Conservation (phyloP, 202 grass and related monocot genomes). For the Bolboschoenoplectus hybrid region DNA sequence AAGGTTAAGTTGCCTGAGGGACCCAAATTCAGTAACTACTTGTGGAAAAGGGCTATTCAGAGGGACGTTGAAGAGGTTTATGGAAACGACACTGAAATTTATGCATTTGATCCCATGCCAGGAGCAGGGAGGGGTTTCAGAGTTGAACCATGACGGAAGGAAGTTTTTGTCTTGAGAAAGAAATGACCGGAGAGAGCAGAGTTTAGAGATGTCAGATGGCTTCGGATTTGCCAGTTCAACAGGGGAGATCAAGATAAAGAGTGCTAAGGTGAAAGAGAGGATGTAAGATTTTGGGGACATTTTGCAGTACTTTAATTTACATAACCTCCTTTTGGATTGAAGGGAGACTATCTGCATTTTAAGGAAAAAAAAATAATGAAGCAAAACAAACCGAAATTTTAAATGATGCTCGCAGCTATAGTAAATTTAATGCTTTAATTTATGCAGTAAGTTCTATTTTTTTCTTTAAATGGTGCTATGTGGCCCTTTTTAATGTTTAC, state of each 20-base stretch:
- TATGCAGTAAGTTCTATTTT: conserved; percentile 18
- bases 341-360: conserved; percentile 54
- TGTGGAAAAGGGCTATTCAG: conserved; percentile 61
- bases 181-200: conserved; percentile 59
- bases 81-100: conserved; percentile 51
- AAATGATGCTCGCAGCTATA: background rate
- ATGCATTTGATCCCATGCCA: conserved; percentile 72
- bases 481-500: background rate
- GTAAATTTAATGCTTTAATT: conserved; percentile 8
- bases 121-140: conserved; percentile 69
- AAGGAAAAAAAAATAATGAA: conserved; percentile 4
- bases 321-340: conserved; percentile 44
- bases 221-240: conserved; percentile 36
- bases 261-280: conserved; percentile 48
- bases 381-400: background rate
- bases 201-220: conserved; percentile 52
- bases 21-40: conserved; percentile 56
- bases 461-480: background rate
- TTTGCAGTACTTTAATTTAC: conserved; percentile 27
- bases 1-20: conserved; percentile 68
- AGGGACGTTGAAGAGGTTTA: conserved; percentile 68
- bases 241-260: conserved; percentile 37
- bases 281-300: conserved; percentile 37
- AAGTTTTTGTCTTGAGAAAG: conserved; percentile 58
- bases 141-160: conserved; percentile 74